Base-by-base conservation (phyloP, 305 asterid genomes). In the Petunia hybrid region DNA sequence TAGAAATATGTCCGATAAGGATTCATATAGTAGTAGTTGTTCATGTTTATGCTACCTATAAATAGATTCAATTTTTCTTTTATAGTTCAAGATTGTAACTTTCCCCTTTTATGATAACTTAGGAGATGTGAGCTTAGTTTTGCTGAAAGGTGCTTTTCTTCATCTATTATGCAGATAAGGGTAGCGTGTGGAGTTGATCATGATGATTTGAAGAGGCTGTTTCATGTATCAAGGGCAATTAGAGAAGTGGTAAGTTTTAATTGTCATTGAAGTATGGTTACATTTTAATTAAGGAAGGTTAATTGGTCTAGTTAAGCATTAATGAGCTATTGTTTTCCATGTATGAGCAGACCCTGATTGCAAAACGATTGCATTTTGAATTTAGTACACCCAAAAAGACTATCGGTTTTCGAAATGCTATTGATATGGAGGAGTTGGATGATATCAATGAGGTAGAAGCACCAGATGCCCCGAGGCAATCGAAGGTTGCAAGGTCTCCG, bases 401-500 rank as follows among this genome's bases (percentile, higher is more conserved):
- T 0, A 69, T 90, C 2, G 84, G 87, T 8, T 86, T 90, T 63
- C 75, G 16, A 6, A 77, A 70, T 82, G 79, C 71, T 57, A 6
- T 79, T 38, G 81, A 80, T 14, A 41, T 65, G 22, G 90, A 82
- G 9, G 80, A 39, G 45, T 0, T 82, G 6, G 74, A 45, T 5
- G 89, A 89, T 22, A 60, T 10, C 46, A 14, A 82, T 4, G 94
- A 90, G 14, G 39, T 76, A 35, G 92, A 90, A 14, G 90, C 92
- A 4, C 96, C 95, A 12, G 87, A 89, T 83, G 97, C 97, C 69
- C 98, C 98, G 0, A 92, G 80, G 66, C 92, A 82, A n/a, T 70
- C 83, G 0, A 88, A 93, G 82, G 80, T 78, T 84, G 89, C 85
- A 14, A 90, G 88, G 83, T 64, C 80, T 9, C 81, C 86, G 38